Evolutionary conservation across 768 basidiomycete species (phyloP).

Genomic region (Trametopsis cervina): DNA sequence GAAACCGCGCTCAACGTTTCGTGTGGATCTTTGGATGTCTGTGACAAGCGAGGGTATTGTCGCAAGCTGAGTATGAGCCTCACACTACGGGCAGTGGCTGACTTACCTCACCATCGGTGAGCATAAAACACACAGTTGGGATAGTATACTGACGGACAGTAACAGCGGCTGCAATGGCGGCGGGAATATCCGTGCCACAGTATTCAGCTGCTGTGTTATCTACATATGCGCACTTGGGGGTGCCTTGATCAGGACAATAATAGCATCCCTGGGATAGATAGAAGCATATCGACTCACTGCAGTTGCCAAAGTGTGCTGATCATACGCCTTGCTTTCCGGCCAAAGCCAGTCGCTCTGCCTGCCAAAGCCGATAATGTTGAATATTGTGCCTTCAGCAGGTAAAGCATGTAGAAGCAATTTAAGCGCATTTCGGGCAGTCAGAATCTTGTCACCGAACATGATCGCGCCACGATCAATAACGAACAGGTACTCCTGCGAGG

Average conservation of each 20-base stretch:
- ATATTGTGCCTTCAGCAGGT: constrained; percentile 32
- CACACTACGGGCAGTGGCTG: too few species aligned
- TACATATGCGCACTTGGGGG: constrained; percentile 24
- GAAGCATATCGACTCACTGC: constrained; percentile 30
- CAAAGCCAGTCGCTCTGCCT: constrained; percentile 25
- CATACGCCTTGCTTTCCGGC: constrained; percentile 28
- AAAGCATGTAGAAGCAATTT: constrained; percentile 42
- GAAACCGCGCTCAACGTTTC: constrained; percentile 15
- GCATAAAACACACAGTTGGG: constrained; percentile 43
- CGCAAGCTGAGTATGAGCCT: too few species aligned
- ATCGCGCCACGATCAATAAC: constrained; percentile 53
- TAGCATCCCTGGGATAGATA: not conserved
- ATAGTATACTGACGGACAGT: constrained; percentile 26
- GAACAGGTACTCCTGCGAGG: constrained; percentile 52
- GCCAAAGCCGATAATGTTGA: constrained; percentile 60
- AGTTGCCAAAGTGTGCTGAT: constrained; percentile 21
- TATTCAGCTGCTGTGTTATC: constrained; percentile 33
- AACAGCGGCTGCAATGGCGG: constrained; percentile 36
- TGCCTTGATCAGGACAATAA: not conserved
- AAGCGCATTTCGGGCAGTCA: constrained; percentile 42
- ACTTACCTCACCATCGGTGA: constrained; percentile 51
- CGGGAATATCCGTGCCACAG: constrained; percentile 45
- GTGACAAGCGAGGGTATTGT: too few species aligned
- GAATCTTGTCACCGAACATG: constrained; percentile 36
- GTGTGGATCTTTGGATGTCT: constrained; percentile 15